Base-by-base conservation (phyloP, 768 basidiomycete species). In the Macrolepiota albuminosa region DNA sequence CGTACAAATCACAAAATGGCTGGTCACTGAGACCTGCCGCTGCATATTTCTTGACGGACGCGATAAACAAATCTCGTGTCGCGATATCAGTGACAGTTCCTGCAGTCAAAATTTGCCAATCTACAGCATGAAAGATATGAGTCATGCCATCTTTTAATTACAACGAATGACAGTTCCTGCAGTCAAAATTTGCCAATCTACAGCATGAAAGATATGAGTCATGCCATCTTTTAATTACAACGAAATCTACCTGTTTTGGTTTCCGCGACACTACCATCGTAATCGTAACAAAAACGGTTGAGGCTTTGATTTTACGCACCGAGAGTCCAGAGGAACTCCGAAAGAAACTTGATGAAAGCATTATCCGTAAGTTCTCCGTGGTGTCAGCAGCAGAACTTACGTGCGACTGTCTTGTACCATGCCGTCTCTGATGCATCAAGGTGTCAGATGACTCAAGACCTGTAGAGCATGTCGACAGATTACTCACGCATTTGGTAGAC, bases 171-270 rank as follows among this genome's bases (percentile, higher is more conserved):
- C 79, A 14, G 81, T 79, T 6, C 75, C 81, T 18, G 83, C 80
- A 0, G 81, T 83, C 76, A 79, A 86, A 6, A 85, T 79, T 53
- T 84, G 71, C 85, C 84, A 86, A 62, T 85, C 85, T 79, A 61
- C 21, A 36, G 14, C 24, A 37, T 31, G 7, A 37, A 53, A 39
- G 46, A 10, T 43, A 10, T 43, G 24, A 45, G 29, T n/a, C 4
- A n/a, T 16, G 26, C 33, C 21, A 43, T 21, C 14, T 39, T 37
- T 5, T 7, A 2, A 16, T 54, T 1, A 24, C 1, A 7, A 49
- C 29, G 47, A 24, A 40, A 56, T 58, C 69, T 52, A 78, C 79
- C 80, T 60, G 82, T 79, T 70, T 85, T 84, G 45, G 82, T 82
- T 63, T 84, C 84, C 10, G 81, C 80, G 62, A 83, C 79, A 42